A percentile compares a stretch with the other conserved stretches of the same genome.
Conservation (phyloP, 768 basidiomycete species). For the Lenzites betulinus region DNA sequence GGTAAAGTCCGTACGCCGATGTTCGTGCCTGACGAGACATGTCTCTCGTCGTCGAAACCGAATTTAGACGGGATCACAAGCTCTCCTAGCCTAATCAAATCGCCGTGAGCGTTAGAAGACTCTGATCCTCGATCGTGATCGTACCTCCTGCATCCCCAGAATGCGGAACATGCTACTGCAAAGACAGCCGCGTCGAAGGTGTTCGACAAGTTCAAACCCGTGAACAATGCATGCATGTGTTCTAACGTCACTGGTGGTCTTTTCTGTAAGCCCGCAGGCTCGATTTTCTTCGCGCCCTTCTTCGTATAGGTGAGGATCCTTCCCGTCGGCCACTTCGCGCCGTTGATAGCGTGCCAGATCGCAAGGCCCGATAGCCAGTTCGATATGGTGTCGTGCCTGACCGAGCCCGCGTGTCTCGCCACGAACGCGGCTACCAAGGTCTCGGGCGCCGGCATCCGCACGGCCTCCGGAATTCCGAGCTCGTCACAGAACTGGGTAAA, state of each 20-base stretch:
- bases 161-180: slow-evolving; percentile 37
- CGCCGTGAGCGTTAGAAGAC: no score
- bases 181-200: slow-evolving; percentile 39
- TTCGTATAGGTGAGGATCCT: slow-evolving; percentile 18
- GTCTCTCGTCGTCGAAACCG: neutral
- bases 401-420: slow-evolving; percentile 15
- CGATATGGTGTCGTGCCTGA: slow-evolving; percentile 24
- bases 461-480: slow-evolving; percentile 32
- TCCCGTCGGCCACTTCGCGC: slow-evolving; percentile 39
- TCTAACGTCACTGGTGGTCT: slow-evolving; percentile 39
- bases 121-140: no score
- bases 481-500: slow-evolving; percentile 43
- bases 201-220: slow-evolving; percentile 27
- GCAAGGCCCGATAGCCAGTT: slow-evolving; percentile 40
- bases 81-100: slow-evolving; percentile 22
- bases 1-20: neutral
- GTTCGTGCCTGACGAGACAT: neutral
- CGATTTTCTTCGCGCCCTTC: slow-evolving; percentile 26
- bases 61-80: neutral
- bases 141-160: slow-evolving; percentile 35
- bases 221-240: slow-evolving; percentile 32
- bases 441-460: slow-evolving; percentile 34
- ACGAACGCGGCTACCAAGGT: slow-evolving; percentile 34
- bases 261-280: slow-evolving; percentile 16
- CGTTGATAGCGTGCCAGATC: slow-evolving; percentile 39